Conservation (phyloP, 352 stramenopile genomes). For the Phytophthora ramorum region DNA sequence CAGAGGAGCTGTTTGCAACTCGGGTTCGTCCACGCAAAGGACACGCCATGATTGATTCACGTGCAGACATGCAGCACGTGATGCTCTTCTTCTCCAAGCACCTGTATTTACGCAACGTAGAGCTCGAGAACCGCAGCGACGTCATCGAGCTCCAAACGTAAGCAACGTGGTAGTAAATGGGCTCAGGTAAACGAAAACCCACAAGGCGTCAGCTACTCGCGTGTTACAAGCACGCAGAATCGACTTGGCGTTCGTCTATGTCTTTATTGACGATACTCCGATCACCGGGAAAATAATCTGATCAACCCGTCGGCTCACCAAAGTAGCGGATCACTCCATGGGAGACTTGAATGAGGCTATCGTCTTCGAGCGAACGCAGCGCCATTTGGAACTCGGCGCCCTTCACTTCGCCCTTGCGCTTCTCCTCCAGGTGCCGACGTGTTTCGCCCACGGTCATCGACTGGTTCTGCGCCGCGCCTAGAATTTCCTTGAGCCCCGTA, state of each 20-base stretch:
- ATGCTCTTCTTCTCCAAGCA: constrained; percentile 70
- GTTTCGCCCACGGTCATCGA: constrained; percentile 90
- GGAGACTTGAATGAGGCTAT: constrained; percentile 93
- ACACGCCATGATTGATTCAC: constrained; percentile 63
- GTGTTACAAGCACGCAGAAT: neutral
- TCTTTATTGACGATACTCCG: constrained; percentile 14
- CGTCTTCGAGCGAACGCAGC: constrained; percentile 90
- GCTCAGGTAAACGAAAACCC: neutral
- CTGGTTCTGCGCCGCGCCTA: constrained; percentile 62
- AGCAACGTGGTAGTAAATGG: constrained; percentile 2
- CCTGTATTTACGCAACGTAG: constrained; percentile 58
- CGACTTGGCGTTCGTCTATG: neutral
- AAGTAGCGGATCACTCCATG: constrained; percentile 88
- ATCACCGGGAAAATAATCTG: constrained; percentile 2
- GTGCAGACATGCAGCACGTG: constrained; percentile 59
- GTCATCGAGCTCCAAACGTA: constrained; percentile 58
- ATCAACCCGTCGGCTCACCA: constrained; percentile 47
- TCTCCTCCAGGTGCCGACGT: constrained; percentile 86
- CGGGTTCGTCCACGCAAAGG: constrained; percentile 35
- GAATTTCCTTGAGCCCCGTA: constrained; percentile 58
- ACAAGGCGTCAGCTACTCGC: neutral
- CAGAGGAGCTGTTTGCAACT: constrained; percentile 37
- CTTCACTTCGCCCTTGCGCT: constrained; percentile 79
- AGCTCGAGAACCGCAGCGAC: constrained; percentile 58
- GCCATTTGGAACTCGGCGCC: constrained; percentile 90